These are phyloP conservation scores for Thermothielavioides terrestris DNA, from an alignment of 495 filamentous ascomycete species.

Conservation along the genomic window DNA sequence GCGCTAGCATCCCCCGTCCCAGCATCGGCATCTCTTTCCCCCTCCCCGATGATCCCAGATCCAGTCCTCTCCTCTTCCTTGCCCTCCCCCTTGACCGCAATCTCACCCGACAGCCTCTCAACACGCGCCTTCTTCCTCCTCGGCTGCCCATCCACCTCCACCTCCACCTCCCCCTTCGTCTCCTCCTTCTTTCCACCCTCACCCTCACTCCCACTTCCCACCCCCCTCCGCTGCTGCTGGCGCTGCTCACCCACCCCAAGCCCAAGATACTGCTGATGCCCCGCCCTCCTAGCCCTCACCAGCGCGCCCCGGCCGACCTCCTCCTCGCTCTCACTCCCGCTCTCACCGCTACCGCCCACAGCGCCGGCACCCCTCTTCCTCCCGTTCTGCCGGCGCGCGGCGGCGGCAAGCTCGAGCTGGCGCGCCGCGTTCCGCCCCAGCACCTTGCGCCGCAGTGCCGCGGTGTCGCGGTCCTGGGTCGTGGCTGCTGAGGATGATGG, in stretches of 20 bases:
- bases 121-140: not conserved
- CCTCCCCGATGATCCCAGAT: not conserved
- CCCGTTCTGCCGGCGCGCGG: no score
- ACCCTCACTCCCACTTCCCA: not conserved
- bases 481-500: not conserved
- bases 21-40: not conserved
- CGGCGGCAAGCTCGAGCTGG: no score
- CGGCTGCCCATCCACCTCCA: constrained; percentile 21
- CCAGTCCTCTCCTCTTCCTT: not conserved
- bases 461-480: constrained; percentile 12
- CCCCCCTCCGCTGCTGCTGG: no score
- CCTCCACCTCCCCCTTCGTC: constrained; percentile 1
- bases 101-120: not conserved
- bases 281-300: constrained; percentile 30
- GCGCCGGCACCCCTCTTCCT: constrained; percentile 10
- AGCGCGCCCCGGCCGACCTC: constrained; percentile 52
- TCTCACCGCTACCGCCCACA: constrained; percentile 1
- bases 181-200: constrained; percentile 13
- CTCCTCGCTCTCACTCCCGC: constrained; percentile 46
- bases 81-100: not conserved
- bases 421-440: constrained; percentile 19
- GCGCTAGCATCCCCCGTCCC: not conserved
- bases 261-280: not conserved
- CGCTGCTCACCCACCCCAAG: not conserved
- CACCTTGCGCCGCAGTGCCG: constrained; percentile 23